phyloP scores from a whole-genome alignment of 129 eudicot genomes.

The Dittrichia graveolens region DNA sequence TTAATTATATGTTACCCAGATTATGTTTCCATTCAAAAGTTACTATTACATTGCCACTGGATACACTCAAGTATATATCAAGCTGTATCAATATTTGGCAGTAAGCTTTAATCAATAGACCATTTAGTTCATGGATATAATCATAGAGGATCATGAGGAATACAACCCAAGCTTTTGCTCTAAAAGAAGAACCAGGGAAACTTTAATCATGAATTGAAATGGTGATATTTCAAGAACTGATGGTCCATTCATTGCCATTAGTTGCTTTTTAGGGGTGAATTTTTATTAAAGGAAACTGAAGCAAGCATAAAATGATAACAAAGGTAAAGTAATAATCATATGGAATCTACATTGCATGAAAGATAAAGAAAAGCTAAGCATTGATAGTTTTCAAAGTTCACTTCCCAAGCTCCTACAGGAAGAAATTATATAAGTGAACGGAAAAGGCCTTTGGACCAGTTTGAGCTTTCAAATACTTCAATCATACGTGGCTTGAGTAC shows the following conservation, averaged over 20 bases:
- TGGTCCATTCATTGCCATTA: conserved; percentile 49
- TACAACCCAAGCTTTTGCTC: conserved; percentile 42
- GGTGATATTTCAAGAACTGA: conserved; percentile 46
- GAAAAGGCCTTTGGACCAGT: conserved; percentile 44
- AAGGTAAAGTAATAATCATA: conserved; percentile 48
- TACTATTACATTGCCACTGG: conserved; percentile 16
- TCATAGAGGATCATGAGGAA: conserved; percentile 34
- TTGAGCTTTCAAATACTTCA: conserved; percentile 35
- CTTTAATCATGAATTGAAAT: conserved; percentile 47
- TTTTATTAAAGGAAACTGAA: conserved; percentile 48
- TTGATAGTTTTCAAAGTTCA: conserved; percentile 49
- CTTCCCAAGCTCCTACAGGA: conserved; percentile 45
- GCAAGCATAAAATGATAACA: conserved; percentile 50
- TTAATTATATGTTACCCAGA: conserved; percentile 9
- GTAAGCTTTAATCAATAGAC: conserved; percentile 23
- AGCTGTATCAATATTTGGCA: conserved; percentile 30
- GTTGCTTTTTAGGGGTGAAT: conserved; percentile 44
- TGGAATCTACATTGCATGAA: conserved; percentile 53
- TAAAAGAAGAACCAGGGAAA: conserved; percentile 42
- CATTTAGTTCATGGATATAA: conserved; percentile 29
- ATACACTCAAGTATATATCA: conserved; percentile 20
- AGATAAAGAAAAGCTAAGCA: conserved; percentile 49
- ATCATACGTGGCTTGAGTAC: neutral
- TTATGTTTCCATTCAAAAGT: conserved; percentile 17
- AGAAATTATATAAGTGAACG: conserved; percentile 30